Conservation (phyloP, 106 monocot genomes). For the Allium cepa region DNA sequence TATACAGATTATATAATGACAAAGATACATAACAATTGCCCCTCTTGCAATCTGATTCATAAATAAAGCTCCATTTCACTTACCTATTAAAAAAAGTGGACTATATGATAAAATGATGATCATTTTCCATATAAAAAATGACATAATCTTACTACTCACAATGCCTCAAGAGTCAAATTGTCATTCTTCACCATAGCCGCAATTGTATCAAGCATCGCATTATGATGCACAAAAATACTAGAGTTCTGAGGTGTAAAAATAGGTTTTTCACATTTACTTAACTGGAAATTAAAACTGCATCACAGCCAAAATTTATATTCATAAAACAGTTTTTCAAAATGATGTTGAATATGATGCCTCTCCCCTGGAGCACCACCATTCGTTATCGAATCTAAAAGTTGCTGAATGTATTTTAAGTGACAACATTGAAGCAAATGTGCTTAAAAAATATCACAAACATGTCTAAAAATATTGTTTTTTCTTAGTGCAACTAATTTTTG, state of each 20-base stretch:
- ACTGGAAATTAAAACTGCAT: not conserved
- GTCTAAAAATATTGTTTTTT: too few species aligned
- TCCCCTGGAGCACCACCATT: too few species aligned
- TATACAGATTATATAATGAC: not conserved
- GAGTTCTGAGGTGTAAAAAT: not conserved
- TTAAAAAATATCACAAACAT: too few species aligned
- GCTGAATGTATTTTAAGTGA: too few species aligned
- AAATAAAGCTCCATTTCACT: constrained; percentile 76
- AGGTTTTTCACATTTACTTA: not conserved
- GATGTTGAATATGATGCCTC: too few species aligned
- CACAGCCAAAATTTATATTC: not conserved
- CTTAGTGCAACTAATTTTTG: too few species aligned
- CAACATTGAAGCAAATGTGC: too few species aligned
- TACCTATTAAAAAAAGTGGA: constrained; percentile 29
- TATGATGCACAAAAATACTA: constrained; percentile 30
- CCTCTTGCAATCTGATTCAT: constrained; percentile 60
- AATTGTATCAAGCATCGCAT: constrained; percentile 41
- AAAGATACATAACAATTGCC: not conserved
- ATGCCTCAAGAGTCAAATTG: constrained; percentile 37
- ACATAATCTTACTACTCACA: constrained; percentile 23
- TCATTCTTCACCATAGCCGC: constrained; percentile 51
- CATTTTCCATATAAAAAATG: not conserved
- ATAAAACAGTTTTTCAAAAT: too few species aligned
- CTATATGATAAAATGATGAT: not conserved
- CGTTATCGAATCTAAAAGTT: too few species aligned